Evolutionary conservation across 345 rosid genomes (phyloP).

Genomic region (Theobroma cacao): DNA sequence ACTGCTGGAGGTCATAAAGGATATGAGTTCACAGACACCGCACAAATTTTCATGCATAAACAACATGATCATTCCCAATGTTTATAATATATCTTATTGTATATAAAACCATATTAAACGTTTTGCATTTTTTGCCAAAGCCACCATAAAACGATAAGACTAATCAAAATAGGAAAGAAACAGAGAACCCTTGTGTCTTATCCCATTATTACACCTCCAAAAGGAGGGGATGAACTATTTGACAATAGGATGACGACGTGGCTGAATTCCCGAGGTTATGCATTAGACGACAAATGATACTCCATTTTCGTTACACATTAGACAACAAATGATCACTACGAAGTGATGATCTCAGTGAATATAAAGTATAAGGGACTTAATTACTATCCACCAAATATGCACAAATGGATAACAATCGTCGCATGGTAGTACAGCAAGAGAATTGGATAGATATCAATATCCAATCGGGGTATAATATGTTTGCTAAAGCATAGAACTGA

Average conservation of each 20-base stretch:
- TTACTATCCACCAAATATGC: neutral
- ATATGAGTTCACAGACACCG: neutral
- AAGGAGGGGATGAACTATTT: neutral
- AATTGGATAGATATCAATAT: neutral
- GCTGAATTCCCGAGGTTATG: neutral
- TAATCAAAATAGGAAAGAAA: neutral
- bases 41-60: neutral
- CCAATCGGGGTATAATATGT: neutral
- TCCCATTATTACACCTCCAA: neutral
- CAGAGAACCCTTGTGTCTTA: neutral
- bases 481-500: neutral
- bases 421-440: neutral
- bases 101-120: neutral
- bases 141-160: neutral
- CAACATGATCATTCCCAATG: neutral
- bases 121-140: neutral
- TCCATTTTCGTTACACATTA: neutral
- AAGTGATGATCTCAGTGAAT: neutral
- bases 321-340: neutral
- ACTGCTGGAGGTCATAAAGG: neutral
- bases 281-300: no score
- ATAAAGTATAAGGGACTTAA: neutral
- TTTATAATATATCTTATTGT: neutral
- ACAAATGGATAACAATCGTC: slow-evolving; percentile 8
- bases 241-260: neutral